phyloP scores from a whole-genome alignment of 2,329 filamentous ascomycete genomes.

The Hypoxylon rubiginosum region DNA sequence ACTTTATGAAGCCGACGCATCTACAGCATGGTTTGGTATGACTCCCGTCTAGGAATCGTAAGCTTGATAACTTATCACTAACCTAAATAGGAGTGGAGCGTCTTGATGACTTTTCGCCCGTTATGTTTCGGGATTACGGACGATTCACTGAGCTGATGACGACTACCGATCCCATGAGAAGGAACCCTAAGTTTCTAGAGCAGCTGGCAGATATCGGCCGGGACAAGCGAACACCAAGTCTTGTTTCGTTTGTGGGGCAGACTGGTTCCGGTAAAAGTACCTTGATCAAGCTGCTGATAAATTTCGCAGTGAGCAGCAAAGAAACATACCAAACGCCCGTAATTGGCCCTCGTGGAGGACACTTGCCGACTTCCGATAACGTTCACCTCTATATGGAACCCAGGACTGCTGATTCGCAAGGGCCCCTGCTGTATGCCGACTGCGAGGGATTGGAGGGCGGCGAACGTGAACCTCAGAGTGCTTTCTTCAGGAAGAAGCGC shows the following conservation, averaged over 20 bases:
- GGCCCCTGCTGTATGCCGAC: constrained; percentile 61
- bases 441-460: constrained; percentile 64
- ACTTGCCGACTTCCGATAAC: constrained; percentile 59
- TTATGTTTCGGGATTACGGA: constrained; percentile 57
- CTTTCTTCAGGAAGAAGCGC: constrained; percentile 30
- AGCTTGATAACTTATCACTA: no score
- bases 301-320: constrained; percentile 42
- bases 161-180: constrained; percentile 14
- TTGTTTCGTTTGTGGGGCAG: constrained; percentile 57
- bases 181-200: constrained; percentile 9
- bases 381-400: constrained; percentile 64
- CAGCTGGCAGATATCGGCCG: constrained; percentile 13
- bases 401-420: constrained; percentile 48
- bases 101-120: constrained; percentile 31
- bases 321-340: constrained; percentile 52
- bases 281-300: constrained; percentile 60
- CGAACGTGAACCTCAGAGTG: constrained; percentile 45
- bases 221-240: constrained; percentile 44
- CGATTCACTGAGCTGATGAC: constrained; percentile 56
- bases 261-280: constrained; percentile 61
- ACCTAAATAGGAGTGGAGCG: constrained; percentile 3
- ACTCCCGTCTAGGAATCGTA: no score
- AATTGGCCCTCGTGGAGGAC: constrained; percentile 51
- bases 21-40: no score
- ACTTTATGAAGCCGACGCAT: no score